Conservation (phyloP, 2,329 filamentous ascomycete species). For the Aspergillus ochraceoroseus region DNA sequence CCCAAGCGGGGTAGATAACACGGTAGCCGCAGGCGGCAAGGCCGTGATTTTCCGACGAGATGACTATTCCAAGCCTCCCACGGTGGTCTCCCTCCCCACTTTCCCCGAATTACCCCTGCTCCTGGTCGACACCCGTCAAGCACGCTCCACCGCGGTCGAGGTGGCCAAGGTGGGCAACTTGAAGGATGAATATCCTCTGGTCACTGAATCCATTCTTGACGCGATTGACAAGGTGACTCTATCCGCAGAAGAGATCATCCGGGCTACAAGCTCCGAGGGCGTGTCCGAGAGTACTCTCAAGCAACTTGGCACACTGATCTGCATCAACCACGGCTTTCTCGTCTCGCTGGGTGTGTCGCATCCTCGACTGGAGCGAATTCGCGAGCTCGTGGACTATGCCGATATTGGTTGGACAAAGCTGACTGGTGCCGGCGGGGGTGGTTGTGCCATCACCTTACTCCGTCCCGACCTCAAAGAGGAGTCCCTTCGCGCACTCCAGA, state of each 20-base stretch:
- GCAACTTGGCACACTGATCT: constrained; percentile 79
- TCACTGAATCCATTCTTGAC: constrained; percentile 76
- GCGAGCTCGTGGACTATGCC: constrained; percentile 83
- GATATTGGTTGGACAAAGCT: constrained; percentile 96
- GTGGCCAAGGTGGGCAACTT: constrained; percentile 79
- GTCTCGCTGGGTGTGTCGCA: constrained; percentile 92
- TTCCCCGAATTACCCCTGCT: constrained; percentile 91
- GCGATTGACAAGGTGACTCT: constrained; percentile 66
- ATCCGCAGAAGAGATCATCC: constrained; percentile 54
- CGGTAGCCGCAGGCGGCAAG: constrained; percentile 87
- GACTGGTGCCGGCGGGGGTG: constrained; percentile 90
- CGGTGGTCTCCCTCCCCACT: constrained; percentile 69
- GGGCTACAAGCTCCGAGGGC: constrained; percentile 62
- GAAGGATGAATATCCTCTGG: constrained; percentile 64
- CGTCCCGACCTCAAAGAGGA: constrained; percentile 58
- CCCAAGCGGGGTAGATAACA: constrained; percentile 95
- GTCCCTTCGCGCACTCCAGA: constrained; percentile 60
- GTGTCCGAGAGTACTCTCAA: constrained; percentile 60
- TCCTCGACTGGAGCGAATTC: constrained; percentile 82
- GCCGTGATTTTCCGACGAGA: constrained; percentile 83
- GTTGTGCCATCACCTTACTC: constrained; percentile 88
- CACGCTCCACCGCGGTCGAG: constrained; percentile 78
- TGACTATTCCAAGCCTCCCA: constrained; percentile 71
- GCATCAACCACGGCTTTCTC: constrained; percentile 87
- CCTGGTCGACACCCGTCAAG: constrained; percentile 80